Conservation (phyloP, 768 basidiomycete genomes). For the Crepidotus variabilis region DNA sequence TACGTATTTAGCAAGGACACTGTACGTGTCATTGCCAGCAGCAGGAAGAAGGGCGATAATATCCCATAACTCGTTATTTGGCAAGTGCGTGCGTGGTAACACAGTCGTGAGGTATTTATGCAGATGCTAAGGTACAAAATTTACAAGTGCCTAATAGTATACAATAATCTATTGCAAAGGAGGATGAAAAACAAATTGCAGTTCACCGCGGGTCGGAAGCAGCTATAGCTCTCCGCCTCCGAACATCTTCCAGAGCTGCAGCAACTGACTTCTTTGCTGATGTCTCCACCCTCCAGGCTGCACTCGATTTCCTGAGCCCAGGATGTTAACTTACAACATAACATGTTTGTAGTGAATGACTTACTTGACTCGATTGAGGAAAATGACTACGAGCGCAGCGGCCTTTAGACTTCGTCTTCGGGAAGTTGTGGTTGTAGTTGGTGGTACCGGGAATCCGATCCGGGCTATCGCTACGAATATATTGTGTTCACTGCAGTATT, state of each 20-base stretch:
- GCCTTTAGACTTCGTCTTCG: slow-evolving; percentile 55
- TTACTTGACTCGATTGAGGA: slow-evolving; percentile 63
- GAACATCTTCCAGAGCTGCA: slow-evolving; percentile 69
- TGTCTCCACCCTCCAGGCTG: slow-evolving; percentile 60
- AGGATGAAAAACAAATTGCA: not conserved
- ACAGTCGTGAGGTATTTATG: not conserved
- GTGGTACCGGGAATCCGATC: slow-evolving; percentile 61
- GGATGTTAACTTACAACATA: slow-evolving; percentile 1
- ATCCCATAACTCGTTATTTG: not conserved
- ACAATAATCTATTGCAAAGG: not conserved
- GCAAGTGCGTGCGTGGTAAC: not conserved
- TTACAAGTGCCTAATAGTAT: not conserved
- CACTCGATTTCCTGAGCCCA: slow-evolving; percentile 51
- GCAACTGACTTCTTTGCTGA: slow-evolving; percentile 57
- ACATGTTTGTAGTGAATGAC: slow-evolving; percentile 18
- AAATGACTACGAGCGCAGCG: slow-evolving; percentile 54
- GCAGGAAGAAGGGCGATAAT: slow-evolving; percentile 6
- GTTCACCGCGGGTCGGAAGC: not conserved
- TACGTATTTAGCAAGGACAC: slow-evolving; percentile 77
- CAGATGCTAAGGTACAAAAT: not conserved
- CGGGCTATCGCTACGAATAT: slow-evolving; percentile 73
- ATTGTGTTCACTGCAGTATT: slow-evolving; percentile 48
- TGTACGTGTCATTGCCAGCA: slow-evolving; percentile 47
- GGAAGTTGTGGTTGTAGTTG: slow-evolving; percentile 33
- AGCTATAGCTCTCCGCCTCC: slow-evolving; percentile 39